phyloP scores from a whole-genome alignment of 2,329 filamentous ascomycete genomes.

The Huntiella abstrusa region DNA sequence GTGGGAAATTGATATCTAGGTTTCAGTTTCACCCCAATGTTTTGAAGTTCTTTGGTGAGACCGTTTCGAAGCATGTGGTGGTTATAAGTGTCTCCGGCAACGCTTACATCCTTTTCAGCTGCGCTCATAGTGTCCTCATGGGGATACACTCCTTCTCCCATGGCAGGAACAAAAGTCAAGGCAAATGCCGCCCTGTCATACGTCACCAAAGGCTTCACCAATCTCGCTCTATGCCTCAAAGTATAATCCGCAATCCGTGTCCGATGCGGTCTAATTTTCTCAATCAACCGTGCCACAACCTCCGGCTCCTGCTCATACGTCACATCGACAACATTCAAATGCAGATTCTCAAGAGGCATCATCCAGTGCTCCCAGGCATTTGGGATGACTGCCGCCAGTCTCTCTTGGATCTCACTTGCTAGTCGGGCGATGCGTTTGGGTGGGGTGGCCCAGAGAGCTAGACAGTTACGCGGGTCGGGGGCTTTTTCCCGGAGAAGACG shows the following conservation, averaged over 20 bases:
- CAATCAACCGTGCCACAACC: slow-evolving; percentile 47
- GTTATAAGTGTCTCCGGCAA: slow-evolving; percentile 47
- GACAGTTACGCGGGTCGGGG: slow-evolving; percentile 60
- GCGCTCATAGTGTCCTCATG: slow-evolving; percentile 1
- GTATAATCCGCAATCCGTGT: slow-evolving; percentile 47
- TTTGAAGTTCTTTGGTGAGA: slow-evolving; percentile 42
- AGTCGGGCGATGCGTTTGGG: slow-evolving; percentile 51
- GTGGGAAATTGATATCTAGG: slow-evolving; percentile 68
- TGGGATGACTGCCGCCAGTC: slow-evolving; percentile 44
- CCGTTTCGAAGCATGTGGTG: slow-evolving; percentile 84
- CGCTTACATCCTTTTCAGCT: slow-evolving; percentile 14
- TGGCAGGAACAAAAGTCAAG: slow-evolving; percentile 68
- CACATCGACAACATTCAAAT: slow-evolving; percentile 72
- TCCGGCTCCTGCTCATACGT: slow-evolving; percentile 56
- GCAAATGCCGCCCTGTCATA: slow-evolving; percentile 76
- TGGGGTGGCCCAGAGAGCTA: slow-evolving; percentile 78
- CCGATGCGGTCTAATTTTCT: slow-evolving; percentile 35
- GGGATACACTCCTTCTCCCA: slow-evolving; percentile 32
- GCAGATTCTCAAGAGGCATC: slow-evolving; percentile 60
- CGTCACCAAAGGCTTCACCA: slow-evolving; percentile 66
- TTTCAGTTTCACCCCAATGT: slow-evolving; percentile 43
- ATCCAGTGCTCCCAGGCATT: slow-evolving; percentile 65
- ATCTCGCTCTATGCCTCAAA: slow-evolving; percentile 45
- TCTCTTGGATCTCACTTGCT: slow-evolving; percentile 47
- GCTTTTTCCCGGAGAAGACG: slow-evolving; percentile 26